phyloP scores from a whole-genome alignment of 495 filamentous ascomycete species.

The Apodospora peruviana region DNA sequence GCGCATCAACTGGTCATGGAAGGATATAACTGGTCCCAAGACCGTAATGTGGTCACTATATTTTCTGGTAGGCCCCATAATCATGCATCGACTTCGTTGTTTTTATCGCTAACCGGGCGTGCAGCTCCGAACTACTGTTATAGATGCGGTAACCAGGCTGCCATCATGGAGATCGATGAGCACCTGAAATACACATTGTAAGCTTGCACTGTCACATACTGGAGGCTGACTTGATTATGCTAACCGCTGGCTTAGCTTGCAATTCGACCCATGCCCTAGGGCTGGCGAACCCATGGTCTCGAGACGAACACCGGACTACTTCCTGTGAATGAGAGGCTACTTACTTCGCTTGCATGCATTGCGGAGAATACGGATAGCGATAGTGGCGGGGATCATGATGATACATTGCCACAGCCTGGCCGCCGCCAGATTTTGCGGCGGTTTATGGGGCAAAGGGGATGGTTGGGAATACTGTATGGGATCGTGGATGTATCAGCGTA shows the following conservation, averaged over 20 bases:
- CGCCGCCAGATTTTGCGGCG: neutral
- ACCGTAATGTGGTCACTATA: constrained; percentile 96
- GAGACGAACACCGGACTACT: constrained; percentile 93
- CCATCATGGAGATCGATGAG: constrained; percentile 99
- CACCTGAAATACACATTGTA: constrained; percentile 99
- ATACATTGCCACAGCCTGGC: constrained; percentile 2
- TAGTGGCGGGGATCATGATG: neutral
- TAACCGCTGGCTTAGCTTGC: constrained; percentile 59
- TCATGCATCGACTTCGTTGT: neutral
- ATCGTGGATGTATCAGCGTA: too few species aligned
- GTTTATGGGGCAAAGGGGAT: neutral
- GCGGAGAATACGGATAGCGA: constrained; percentile 1
- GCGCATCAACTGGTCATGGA: constrained; percentile 98
- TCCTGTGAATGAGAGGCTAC: constrained; percentile 59
- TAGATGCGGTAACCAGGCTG: constrained; percentile 96
- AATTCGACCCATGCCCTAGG: constrained; percentile 97
- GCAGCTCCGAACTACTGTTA: constrained; percentile 96
- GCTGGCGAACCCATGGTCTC: constrained; percentile 99
- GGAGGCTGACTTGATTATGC: constrained; percentile 8
- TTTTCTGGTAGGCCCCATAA: constrained; percentile 69
- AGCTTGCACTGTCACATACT: constrained; percentile 32
- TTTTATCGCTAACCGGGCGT: constrained; percentile 13
- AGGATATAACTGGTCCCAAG: constrained; percentile 97
- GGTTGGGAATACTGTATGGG: too few species aligned
- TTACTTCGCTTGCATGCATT: neutral